Percentiles rank a stretch among this genome's conserved stretches.
Conservation (phyloP, 441 rosid genomes). For the Syzygium syzygioides region DNA sequence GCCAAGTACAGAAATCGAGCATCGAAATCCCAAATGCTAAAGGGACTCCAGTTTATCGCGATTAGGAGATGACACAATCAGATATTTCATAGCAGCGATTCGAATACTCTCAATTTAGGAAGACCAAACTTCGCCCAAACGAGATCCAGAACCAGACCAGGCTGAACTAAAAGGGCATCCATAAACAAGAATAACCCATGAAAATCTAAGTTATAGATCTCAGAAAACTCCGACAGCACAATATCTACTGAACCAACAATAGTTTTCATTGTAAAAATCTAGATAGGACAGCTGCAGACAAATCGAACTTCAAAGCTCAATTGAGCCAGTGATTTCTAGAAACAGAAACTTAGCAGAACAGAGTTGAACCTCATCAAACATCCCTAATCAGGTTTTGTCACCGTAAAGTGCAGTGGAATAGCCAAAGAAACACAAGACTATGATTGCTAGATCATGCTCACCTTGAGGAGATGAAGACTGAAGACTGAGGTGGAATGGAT, state of each 20-base stretch:
- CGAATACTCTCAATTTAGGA: neutral
- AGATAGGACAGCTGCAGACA: neutral
- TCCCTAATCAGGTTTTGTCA: neutral
- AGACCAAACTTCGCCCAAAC: neutral
- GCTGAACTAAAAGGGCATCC: neutral
- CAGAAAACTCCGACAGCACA: neutral
- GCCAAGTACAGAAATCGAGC: neutral
- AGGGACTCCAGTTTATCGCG: neutral
- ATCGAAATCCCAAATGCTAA: neutral
- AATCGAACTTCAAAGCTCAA: neutral
- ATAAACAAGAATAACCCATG: neutral
- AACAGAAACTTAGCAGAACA: neutral
- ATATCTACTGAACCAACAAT: neutral
- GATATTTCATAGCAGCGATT: neutral
- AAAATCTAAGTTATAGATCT: neutral
- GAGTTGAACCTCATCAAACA: neutral
- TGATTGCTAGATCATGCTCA: neutral
- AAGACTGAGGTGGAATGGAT: neutral
- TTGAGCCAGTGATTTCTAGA: neutral
- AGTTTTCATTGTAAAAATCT: neutral
- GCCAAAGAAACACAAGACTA: neutral
- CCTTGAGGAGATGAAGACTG: neutral
- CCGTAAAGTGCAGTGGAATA: neutral
- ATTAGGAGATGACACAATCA: neutral
- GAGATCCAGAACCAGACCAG: neutral